Base-by-base conservation (phyloP, 2,329 filamentous ascomycete genomes). In the Fusarium sp. region DNA sequence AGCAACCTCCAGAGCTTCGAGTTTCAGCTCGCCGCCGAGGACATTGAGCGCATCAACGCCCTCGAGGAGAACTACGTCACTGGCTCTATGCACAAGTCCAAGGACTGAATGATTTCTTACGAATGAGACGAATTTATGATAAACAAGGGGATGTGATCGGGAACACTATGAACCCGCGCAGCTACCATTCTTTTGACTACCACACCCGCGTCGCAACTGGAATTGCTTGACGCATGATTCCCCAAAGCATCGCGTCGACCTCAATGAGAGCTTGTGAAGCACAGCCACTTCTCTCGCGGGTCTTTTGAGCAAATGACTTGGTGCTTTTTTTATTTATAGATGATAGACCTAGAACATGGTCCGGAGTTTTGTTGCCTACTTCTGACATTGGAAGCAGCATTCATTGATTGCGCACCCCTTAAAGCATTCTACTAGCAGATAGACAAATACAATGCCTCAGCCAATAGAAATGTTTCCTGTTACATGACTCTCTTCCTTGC, bases 31-130 rank as follows among this genome's bases (percentile, higher is more conserved):
- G 83, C 84, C 0, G 79, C 84, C 18, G 84, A 80, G 44, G 91
- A 94, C 75, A 85, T 93, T 83, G 79, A 85, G 72, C 82, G 60
- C 31, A 84, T 95, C 84, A 89, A 93, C 76, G 84, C 75, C 2
- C 82, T 94, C 54, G 77, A 94, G 76, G 92, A 94, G 81, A 88
- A 90, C 78, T 85, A 94, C 31, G 91, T 94, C 27, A 94, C 92
- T 12, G 91, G 81, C 72, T 78, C 73, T 67, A 81, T 82, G 77
- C 81, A 82, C 76, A 81, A 81, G 75, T 80, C 80, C 39, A 47
- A 65, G 30, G 80, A 82, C 71, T 82, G 63, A 79, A 72, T 57
- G 66, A 62, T 16, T 65, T 36, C 15, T 11, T 5, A 46, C 27
- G 16, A 59, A 55, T 50, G 28, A 52, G 23, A 64, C 23, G 60